Evolutionary conservation across 352 stramenopile genomes (phyloP).

Genomic region (Globisporangium mamillatum): DNA sequence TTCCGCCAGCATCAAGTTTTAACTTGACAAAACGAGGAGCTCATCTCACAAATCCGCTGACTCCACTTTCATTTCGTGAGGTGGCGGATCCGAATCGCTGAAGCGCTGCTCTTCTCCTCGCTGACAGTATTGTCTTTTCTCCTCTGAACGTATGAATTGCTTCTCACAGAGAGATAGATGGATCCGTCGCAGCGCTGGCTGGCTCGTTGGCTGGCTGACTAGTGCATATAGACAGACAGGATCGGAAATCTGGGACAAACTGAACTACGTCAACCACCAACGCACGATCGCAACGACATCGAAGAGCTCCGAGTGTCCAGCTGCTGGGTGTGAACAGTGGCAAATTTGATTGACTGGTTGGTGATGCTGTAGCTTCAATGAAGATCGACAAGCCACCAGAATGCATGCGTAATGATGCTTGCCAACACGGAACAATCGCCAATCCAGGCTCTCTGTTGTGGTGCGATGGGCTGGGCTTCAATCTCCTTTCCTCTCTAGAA

Average conservation of each 20-base stretch:
- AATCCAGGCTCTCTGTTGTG: background rate
- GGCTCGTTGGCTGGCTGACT: background rate
- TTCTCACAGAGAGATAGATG: background rate
- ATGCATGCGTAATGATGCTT: no score
- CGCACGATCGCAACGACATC: constrained; percentile 2
- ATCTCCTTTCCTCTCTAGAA: background rate
- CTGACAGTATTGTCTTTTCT: background rate
- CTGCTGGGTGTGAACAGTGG: background rate
- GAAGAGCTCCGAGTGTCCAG: background rate
- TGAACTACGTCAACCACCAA: background rate
- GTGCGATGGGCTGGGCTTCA: background rate
- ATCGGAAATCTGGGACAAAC: no score
- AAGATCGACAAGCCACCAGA: background rate
- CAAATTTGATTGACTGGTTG: background rate
- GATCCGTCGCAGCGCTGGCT: background rate
- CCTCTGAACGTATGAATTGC: background rate
- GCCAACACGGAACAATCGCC: background rate
- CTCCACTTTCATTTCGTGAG: no score
- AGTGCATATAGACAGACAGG: no score
- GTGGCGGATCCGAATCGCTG: background rate
- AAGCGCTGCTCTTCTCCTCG: background rate
- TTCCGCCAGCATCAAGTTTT: background rate
- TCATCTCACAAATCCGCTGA: no score
- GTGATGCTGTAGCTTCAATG: background rate
- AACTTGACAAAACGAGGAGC: background rate